Evolutionary conservation across 2,329 filamentous ascomycete genomes (phyloP).

Genomic region (Talaromyces funiculosus): DNA sequence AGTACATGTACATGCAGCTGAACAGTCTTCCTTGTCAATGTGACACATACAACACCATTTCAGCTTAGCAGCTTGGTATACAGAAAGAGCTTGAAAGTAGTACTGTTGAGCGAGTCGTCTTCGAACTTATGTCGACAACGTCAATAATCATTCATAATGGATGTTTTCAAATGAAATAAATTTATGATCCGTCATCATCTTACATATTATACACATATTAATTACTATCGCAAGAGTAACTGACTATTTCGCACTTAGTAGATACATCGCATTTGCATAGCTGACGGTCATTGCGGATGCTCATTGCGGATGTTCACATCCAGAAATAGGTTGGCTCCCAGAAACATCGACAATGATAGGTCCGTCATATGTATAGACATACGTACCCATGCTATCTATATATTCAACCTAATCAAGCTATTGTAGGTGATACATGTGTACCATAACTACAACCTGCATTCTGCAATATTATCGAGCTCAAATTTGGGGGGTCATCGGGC

Average conservation of each 20-base stretch:
- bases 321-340: background rate
- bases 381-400: background rate
- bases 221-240: background rate
- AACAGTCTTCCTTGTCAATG: background rate
- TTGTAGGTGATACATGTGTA: background rate
- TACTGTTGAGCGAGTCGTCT: background rate
- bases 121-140: background rate
- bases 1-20: background rate
- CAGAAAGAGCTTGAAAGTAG: background rate
- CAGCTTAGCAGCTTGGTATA: background rate
- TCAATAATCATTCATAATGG: background rate
- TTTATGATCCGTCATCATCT: background rate
- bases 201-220: background rate
- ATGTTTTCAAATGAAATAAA: too few relatives aligned
- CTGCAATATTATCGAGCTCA: background rate
- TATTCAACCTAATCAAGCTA: background rate
- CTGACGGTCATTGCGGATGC: background rate
- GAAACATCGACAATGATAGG: background rate
- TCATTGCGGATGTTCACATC: background rate
- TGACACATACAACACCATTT: background rate
- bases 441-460: background rate
- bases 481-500: background rate
- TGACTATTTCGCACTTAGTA: background rate
- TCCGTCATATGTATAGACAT: background rate
- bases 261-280: background rate